phyloP scores from a whole-genome alignment of 2,329 filamentous ascomycete genomes.

The Didymella pinodella region DNA sequence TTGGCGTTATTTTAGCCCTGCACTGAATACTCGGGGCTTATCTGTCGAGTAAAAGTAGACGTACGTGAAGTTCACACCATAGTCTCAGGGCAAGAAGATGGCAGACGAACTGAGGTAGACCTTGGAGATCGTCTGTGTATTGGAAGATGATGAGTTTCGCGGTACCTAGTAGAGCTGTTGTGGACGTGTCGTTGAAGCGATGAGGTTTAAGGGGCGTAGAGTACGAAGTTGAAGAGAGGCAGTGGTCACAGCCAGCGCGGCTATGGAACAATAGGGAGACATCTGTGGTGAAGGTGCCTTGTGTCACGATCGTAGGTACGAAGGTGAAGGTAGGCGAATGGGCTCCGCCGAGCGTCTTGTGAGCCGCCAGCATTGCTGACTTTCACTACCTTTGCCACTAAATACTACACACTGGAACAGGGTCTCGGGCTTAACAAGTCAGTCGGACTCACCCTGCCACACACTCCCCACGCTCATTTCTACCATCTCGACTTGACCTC shows the following conservation, averaged over 20 bases:
- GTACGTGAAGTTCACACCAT: constrained; percentile 3
- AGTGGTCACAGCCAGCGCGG: background rate
- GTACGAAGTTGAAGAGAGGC: background rate
- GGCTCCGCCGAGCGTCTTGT: background rate
- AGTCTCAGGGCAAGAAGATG: background rate
- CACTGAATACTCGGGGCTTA: no score
- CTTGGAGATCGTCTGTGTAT: background rate
- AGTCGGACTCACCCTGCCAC: background rate
- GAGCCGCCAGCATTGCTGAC: background rate
- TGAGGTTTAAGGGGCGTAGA: background rate
- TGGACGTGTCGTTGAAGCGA: background rate
- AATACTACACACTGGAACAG: background rate
- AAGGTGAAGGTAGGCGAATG: constrained; percentile 23
- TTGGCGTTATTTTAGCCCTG: background rate
- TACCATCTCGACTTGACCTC: background rate
- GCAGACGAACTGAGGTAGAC: background rate
- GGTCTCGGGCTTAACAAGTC: background rate
- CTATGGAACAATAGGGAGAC: background rate
- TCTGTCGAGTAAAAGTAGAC: background rate
- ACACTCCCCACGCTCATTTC: background rate
- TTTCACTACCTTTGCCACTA: constrained; percentile 6
- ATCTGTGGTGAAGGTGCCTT: constrained; percentile 24
- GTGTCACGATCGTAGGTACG: background rate
- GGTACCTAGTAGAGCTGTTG: no score
- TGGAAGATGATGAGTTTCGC: no score